phyloP scores from a whole-genome alignment of 2,329 filamentous ascomycete genomes.

The Penicillium sp. region DNA sequence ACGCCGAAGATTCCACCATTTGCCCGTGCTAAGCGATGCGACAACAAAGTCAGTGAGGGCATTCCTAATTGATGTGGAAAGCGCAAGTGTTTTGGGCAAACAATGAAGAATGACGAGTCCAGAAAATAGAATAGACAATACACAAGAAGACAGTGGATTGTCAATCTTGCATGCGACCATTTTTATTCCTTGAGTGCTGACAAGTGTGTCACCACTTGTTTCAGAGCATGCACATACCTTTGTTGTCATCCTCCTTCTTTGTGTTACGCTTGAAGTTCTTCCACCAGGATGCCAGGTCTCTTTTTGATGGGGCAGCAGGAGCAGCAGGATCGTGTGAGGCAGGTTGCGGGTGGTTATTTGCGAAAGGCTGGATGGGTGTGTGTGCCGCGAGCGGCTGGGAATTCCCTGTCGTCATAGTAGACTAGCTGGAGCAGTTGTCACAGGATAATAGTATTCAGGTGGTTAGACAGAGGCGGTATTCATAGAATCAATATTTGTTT shows the following conservation, averaged over 20 bases:
- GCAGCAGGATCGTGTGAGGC: slow-evolving; percentile 45
- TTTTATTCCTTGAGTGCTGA: background rate
- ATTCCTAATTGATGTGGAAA: background rate
- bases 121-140: background rate
- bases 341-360: slow-evolving; percentile 19
- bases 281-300: slow-evolving; percentile 95
- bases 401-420: slow-evolving; percentile 36
- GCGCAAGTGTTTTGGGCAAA: background rate
- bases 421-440: background rate
- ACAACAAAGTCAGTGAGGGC: background rate
- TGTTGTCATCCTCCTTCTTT: slow-evolving; percentile 57
- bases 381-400: slow-evolving; percentile 32
- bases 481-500: background rate
- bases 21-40: slow-evolving; percentile 28
- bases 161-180: background rate
- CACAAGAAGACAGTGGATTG: background rate
- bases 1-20: slow-evolving; percentile 87
- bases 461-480: background rate
- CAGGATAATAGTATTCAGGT: background rate
- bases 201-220: background rate
- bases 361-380: slow-evolving; percentile 30
- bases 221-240: slow-evolving; percentile 47
- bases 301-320: slow-evolving; percentile 73
- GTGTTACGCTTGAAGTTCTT: slow-evolving; percentile 79
- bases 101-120: background rate